Base-by-base conservation (phyloP, 73 alveolate genomes). In the Uronychia binucleata region DNA sequence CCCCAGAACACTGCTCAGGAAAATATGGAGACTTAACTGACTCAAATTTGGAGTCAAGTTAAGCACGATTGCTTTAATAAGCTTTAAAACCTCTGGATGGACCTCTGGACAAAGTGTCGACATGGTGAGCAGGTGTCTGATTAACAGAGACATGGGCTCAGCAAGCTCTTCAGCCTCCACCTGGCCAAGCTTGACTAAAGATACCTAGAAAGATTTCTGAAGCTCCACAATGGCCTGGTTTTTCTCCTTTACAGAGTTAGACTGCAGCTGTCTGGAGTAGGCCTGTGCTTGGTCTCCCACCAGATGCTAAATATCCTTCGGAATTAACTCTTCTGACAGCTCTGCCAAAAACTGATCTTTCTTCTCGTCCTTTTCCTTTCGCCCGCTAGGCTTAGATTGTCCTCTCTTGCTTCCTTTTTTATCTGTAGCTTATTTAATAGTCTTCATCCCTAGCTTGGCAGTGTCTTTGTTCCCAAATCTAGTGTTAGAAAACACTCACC, bases 121-220 rank as follows among this genome's bases (percentile, higher is more conserved):
- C 30, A 75, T 85, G 28, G 28, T 30, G 33, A 83, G 79, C 79
- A 83, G 79, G 13, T 74, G 35, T 28, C 85, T 75, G 78, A 75
- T 33, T 0, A 83, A 31, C 30, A 83, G 33, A 8, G 85, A 76
- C 8, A 75, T 30, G 8, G 90, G 90, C 33, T 83, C 90, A 28
- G 75, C 67, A 5, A 46, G 19, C 19, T 46, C 67, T 46, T 46
- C 67, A 11, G 19, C 19, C 19, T 19, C 19, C n/a, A 11, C 19
- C 5, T 5, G 19, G 19, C 19, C 67, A 19, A 46, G 67, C 19
- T 46, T 46, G n/a, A 19, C 67, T 46, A 46, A 46, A 19, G n/a
- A 11, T 46, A 19, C 19, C 5, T 5, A 46, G 67, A 46, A 19
- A 46, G 67, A 46, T 46, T 46, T 46, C 19, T 46, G 19, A 46